phyloP scores from a whole-genome alignment of 768 basidiomycete genomes.

The Leccinum obscurum region DNA sequence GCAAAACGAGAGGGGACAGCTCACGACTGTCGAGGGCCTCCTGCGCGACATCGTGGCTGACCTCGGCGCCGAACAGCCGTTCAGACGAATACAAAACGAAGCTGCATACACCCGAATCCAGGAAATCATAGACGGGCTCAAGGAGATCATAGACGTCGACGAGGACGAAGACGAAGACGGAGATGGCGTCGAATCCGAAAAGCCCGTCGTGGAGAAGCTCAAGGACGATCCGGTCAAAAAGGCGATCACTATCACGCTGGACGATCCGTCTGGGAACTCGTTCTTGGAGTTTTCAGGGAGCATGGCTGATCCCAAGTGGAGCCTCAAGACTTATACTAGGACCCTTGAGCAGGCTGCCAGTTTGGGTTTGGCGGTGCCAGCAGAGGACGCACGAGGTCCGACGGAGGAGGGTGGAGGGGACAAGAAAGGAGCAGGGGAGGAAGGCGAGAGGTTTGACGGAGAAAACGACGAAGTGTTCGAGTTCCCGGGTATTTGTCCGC shows the following conservation, averaged over 20 bases:
- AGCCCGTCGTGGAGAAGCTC: slow-evolving; percentile 33
- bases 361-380: slow-evolving; percentile 66
- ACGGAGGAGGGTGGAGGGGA: neutral
- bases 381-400: slow-evolving; percentile 34
- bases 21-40: slow-evolving; percentile 96
- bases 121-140: slow-evolving; percentile 63
- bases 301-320: slow-evolving; percentile 93
- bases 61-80: slow-evolving; percentile 76
- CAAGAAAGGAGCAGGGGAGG: slow-evolving; percentile 13
- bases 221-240: slow-evolving; percentile 56
- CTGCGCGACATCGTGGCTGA: slow-evolving; percentile 81
- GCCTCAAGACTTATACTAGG: slow-evolving; percentile 76
- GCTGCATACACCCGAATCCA: slow-evolving; percentile 74
- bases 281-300: slow-evolving; percentile 89
- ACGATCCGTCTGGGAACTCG: slow-evolving; percentile 96
- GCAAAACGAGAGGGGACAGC: slow-evolving; percentile 74
- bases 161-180: slow-evolving; percentile 46
- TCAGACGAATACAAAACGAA: slow-evolving; percentile 79
- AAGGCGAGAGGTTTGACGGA: slow-evolving; percentile 31
- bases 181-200: slow-evolving; percentile 21
- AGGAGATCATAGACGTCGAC: slow-evolving; percentile 61
- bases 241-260: slow-evolving; percentile 78
- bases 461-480: slow-evolving; percentile 84
- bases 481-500: slow-evolving; percentile 87
- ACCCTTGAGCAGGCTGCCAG: slow-evolving; percentile 77